These are phyloP conservation scores for Moringa oleifera DNA, from an alignment of 345 rosid species.

Conservation along the genomic window DNA sequence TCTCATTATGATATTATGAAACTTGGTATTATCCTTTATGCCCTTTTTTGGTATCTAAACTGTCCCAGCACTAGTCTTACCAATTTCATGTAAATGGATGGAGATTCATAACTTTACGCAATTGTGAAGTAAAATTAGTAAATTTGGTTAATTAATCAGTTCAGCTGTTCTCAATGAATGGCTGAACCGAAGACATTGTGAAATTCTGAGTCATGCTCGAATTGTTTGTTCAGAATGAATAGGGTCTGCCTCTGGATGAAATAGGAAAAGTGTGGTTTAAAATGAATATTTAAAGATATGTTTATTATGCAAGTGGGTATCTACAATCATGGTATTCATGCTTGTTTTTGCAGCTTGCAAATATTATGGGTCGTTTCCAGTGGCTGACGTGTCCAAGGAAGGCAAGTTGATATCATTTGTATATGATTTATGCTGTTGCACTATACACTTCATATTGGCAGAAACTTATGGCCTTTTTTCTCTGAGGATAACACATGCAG, in stretches of 20 bases:
- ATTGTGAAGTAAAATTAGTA: no score
- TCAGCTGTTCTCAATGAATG: no score
- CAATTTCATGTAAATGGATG: no score
- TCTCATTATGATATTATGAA: background rate
- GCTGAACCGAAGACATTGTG: no score
- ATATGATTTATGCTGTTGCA: slow-evolving; percentile 3
- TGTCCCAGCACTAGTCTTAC: no score
- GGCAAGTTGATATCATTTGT: slow-evolving; percentile 38
- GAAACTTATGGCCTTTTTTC: slow-evolving; percentile 11
- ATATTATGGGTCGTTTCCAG: slow-evolving; percentile 77
- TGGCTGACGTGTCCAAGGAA: slow-evolving; percentile 97
- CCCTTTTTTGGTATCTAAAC: background rate
- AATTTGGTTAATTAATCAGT: no score
- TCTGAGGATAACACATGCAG: slow-evolving; percentile 32
- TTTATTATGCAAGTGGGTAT: background rate
- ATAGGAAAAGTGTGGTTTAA: background rate
- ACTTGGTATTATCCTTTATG: background rate
- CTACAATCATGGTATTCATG: background rate
- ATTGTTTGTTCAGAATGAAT: background rate
- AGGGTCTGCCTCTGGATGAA: background rate
- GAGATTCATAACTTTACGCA: no score
- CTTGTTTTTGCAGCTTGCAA: slow-evolving; percentile 70
- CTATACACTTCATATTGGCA: background rate
- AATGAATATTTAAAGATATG: no score
- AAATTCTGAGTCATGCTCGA: no score